phyloP scores from a whole-genome alignment of 345 rosid genomes.

The Hypericum androsaemum region DNA sequence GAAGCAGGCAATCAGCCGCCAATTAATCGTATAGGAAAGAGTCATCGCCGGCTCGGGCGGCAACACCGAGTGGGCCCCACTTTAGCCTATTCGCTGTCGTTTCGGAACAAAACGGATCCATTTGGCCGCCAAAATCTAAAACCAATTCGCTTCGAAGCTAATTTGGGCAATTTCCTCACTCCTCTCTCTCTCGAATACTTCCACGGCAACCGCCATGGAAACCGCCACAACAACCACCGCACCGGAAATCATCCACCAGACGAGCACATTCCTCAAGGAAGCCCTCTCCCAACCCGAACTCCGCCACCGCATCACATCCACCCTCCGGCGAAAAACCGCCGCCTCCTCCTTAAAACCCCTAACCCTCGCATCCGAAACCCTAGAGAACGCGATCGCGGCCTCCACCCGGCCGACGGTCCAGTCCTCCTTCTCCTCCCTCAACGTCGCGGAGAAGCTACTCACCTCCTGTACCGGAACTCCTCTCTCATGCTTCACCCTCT shows the following conservation, averaged over 20 bases:
- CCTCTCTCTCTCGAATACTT: too few relatives aligned
- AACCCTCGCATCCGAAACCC: conserved; percentile 32
- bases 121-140: too few relatives aligned
- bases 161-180: too few relatives aligned
- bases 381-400: conserved; percentile 36
- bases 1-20: too few relatives aligned
- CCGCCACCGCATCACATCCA: conserved; percentile 31
- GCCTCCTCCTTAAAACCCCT: conserved; percentile 23
- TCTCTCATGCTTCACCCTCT: conserved; percentile 39
- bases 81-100: too few relatives aligned
- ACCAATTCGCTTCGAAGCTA: too few relatives aligned
- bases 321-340: conserved; percentile 22
- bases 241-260: conserved; percentile 33
- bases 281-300: conserved; percentile 32
- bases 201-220: background rate
- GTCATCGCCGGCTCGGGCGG: too few relatives aligned
- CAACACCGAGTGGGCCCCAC: too few relatives aligned
- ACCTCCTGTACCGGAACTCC: conserved; percentile 27
- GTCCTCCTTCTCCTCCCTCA: conserved; percentile 34
- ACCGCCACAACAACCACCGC: conserved; percentile 12
- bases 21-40: too few relatives aligned
- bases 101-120: too few relatives aligned
- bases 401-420: conserved; percentile 15
- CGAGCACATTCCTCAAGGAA: conserved; percentile 29
- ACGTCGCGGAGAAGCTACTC: conserved; percentile 37